Conservation (phyloP, 148 eudicot species). For the Dianthus caryophyllus region DNA sequence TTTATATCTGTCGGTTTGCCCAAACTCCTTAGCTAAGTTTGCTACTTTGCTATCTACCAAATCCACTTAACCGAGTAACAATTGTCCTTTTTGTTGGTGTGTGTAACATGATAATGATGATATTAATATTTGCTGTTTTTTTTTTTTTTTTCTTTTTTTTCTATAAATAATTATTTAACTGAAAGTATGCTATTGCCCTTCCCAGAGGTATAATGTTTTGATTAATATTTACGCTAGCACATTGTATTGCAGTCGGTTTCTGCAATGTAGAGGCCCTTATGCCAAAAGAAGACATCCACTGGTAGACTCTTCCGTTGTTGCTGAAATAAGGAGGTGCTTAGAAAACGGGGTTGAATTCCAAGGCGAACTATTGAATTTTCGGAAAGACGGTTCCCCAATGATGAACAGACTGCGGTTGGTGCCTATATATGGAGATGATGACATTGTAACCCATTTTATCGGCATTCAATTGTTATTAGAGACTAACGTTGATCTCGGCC, state of each 20-base stretch:
- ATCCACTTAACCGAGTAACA: no score
- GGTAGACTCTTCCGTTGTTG: constrained; percentile 71
- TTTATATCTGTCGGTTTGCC: no score
- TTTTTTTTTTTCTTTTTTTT: no score
- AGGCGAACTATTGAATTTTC: constrained; percentile 80
- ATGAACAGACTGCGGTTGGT: constrained; percentile 80
- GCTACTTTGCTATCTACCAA: no score
- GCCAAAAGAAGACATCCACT: constrained; percentile 94
- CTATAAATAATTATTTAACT: no score
- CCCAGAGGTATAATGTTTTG: neutral
- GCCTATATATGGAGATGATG: constrained; percentile 88
- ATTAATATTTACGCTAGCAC: constrained; percentile 2
- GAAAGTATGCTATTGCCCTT: neutral
- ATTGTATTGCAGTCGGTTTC: constrained; percentile 67
- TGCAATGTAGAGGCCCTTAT: constrained; percentile 97
- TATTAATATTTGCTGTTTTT: no score
- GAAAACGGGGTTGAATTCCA: constrained; percentile 76
- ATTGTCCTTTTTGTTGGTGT: no score
- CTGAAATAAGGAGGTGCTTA: constrained; percentile 85
- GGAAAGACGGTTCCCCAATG: constrained; percentile 85
- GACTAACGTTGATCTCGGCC: constrained; percentile 73
- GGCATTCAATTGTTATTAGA: constrained; percentile 79
- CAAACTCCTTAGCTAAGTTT: no score
- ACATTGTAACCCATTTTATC: constrained; percentile 66
- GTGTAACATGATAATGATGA: no score